Percentiles rank a stretch among this genome's conserved stretches.
Conservation (phyloP, 192 early-diverging fungal genomes). For the Backusella parvicylindrica region DNA sequence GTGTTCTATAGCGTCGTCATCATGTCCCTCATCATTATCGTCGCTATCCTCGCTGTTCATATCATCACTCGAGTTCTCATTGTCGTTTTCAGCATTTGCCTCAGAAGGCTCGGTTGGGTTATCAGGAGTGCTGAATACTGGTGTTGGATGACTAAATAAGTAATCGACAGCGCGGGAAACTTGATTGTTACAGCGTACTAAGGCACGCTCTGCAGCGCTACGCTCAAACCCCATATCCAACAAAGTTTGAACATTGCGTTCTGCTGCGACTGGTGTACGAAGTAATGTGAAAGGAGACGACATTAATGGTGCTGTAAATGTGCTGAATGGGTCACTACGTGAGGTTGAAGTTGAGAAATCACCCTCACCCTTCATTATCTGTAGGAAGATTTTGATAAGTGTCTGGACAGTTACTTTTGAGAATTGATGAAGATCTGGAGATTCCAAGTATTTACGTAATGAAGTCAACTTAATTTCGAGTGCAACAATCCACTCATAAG, state of each 20-base stretch:
- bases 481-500: conserved; percentile 62
- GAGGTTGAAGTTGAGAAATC: conserved; percentile 47
- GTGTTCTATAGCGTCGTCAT: conserved; percentile 10
- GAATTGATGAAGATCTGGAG: conserved; percentile 50
- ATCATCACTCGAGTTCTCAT: conserved; percentile 17
- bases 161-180: conserved; percentile 83
- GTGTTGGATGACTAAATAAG: conserved; percentile 64
- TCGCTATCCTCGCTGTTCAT: conserved; percentile 36
- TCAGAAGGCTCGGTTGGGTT: conserved; percentile 24
- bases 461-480: conserved; percentile 59
- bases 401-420: conserved; percentile 52
- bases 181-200: conserved; percentile 74
- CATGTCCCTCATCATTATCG: conserved; percentile 17
- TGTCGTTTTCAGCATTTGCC: conserved; percentile 31
- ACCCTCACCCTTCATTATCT: conserved; percentile 72
- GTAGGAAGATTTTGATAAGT: conserved; percentile 58
- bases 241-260: conserved; percentile 63
- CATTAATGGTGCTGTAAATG: conserved; percentile 4
- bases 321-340: not conserved
- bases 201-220: conserved; percentile 70
- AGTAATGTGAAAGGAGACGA: conserved; percentile 25
- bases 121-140: conserved; percentile 21
- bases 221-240: conserved; percentile 87
- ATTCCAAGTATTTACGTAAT: conserved; percentile 63
- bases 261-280: conserved; percentile 52